phyloP scores from a whole-genome alignment of 2,329 filamentous ascomycete species.

The Apiospora pterosperma region DNA sequence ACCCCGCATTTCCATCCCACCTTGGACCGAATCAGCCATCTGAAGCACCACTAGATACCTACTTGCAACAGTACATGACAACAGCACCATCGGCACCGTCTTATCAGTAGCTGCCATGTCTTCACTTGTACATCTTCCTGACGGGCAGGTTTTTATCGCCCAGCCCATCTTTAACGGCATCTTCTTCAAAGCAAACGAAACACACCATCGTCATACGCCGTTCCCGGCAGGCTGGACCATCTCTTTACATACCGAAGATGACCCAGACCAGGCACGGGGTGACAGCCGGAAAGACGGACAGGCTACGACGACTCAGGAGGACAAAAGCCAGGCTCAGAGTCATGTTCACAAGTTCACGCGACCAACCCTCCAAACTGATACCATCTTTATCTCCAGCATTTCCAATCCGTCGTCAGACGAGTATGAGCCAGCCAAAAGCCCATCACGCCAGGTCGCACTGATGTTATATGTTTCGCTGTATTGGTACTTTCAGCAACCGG shows the following conservation, averaged over 20 bases:
- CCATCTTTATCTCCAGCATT: slow-evolving; percentile 87
- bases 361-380: slow-evolving; percentile 76
- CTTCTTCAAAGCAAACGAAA: slow-evolving; percentile 80
- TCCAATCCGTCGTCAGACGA: slow-evolving; percentile 78
- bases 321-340: slow-evolving; percentile 29
- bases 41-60: neutral
- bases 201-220: slow-evolving; percentile 63
- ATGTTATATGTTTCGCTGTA: slow-evolving; percentile 93
- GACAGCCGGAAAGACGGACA: slow-evolving; percentile 28
- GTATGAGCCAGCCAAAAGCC: slow-evolving; percentile 75
- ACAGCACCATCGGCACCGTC: neutral
- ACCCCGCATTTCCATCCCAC: neutral
- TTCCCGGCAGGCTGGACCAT: slow-evolving; percentile 90
- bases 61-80: neutral
- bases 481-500: slow-evolving; percentile 94
- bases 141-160: slow-evolving; percentile 80
- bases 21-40: neutral
- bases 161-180: slow-evolving; percentile 87
- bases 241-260: slow-evolving; percentile 69
- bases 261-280: slow-evolving; percentile 20
- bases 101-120: neutral
- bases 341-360: slow-evolving; percentile 60
- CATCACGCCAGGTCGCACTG: slow-evolving; percentile 88
- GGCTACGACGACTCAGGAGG: slow-evolving; percentile 22
- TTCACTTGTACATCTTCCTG: slow-evolving; percentile 68